Evolutionary conservation across 2,329 filamentous ascomycete genomes (phyloP).

Genomic region (Leptographium flavum): DNA sequence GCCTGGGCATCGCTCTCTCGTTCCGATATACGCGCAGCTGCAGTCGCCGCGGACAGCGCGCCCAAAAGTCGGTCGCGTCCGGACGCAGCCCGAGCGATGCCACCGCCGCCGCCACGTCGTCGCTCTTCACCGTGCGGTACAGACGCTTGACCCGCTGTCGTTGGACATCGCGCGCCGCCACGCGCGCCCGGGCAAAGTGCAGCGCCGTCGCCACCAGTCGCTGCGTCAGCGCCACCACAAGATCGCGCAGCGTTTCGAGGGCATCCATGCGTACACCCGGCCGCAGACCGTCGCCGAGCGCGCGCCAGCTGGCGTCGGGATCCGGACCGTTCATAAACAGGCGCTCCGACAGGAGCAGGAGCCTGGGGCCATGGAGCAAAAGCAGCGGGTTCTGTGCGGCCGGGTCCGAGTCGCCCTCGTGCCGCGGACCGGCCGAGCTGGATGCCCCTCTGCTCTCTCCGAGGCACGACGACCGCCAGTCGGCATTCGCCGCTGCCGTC

Average conservation of each 20-base stretch:
- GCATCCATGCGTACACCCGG: slow-evolving; percentile 64
- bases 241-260: slow-evolving; percentile 58
- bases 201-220: slow-evolving; percentile 54
- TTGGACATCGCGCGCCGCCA: slow-evolving; percentile 33
- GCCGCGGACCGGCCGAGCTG: no score
- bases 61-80: slow-evolving; percentile 30
- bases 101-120: slow-evolving; percentile 35
- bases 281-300: slow-evolving; percentile 38
- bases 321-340: slow-evolving; percentile 63
- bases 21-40: slow-evolving; percentile 32
- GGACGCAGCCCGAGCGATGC: slow-evolving; percentile 28
- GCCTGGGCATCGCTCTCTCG: neutral
- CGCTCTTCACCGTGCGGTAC: slow-evolving; percentile 20
- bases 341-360: slow-evolving; percentile 48
- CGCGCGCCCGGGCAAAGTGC: slow-evolving; percentile 55
- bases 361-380: slow-evolving; percentile 44
- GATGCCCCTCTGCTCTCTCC: no score
- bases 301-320: slow-evolving; percentile 53
- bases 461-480: no score
- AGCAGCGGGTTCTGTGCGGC: slow-evolving; percentile 24
- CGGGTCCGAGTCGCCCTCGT: no score
- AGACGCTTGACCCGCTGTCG: slow-evolving; percentile 14
- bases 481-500: neutral
- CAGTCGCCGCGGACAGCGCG: slow-evolving; percentile 31
- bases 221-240: slow-evolving; percentile 53